Evolutionary conservation across 208 protist species (phyloP).

Genomic region (Trypanosoma lewisi): DNA sequence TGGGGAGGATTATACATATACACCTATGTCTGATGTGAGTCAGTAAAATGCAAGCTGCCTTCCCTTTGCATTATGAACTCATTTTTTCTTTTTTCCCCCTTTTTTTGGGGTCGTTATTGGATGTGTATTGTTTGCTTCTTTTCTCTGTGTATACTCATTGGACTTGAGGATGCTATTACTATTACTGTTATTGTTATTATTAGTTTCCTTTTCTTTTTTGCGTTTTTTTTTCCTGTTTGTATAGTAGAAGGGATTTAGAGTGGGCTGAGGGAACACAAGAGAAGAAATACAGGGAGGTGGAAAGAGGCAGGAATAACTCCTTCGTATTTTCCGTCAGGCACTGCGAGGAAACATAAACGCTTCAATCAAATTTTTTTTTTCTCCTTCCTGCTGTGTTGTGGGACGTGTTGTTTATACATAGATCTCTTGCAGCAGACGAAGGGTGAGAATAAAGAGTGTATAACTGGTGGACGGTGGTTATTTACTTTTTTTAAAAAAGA

Average conservation of each 20-base stretch:
- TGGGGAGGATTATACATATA: background rate
- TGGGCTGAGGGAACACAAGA: background rate
- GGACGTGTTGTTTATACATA: background rate
- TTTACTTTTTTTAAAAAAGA: background rate
- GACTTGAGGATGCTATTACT: no score
- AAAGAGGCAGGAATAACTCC: background rate
- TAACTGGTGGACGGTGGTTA: background rate
- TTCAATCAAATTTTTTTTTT: no score
- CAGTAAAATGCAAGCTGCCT: no score
- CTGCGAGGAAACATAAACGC: no score
- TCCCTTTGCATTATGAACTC: conserved; percentile 10
- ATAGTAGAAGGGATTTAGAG: no score
- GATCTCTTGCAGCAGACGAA: conserved; percentile 13
- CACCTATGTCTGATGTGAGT: background rate
- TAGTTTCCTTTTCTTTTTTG: background rate
- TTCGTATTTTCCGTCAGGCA: background rate
- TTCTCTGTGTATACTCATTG: background rate
- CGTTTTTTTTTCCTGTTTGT: no score
- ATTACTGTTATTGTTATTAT: no score
- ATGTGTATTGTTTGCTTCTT: conserved; percentile 14
- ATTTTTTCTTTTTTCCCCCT: conserved; percentile 13
- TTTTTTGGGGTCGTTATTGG: conserved; percentile 21
- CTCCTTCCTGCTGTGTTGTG: background rate
- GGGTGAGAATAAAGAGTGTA: conserved; percentile 2
- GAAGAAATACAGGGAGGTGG: background rate